These are phyloP conservation scores for Suhomyces sp. DNA, from an alignment of 805 yeast genomes.

Conservation along the genomic window DNA sequence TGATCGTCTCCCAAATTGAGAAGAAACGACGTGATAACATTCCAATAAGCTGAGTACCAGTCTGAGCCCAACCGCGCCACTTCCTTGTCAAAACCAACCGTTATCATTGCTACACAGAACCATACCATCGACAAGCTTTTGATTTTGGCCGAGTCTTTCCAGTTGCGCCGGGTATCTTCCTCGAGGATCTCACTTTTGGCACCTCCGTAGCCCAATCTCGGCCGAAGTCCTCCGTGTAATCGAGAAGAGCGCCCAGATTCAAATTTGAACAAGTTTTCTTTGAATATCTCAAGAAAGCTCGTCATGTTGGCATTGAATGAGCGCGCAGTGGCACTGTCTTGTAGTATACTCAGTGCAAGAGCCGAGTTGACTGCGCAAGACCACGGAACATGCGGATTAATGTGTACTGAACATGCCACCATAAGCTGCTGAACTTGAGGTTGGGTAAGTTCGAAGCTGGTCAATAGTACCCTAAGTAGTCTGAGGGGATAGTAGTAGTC, in stretches of 20 bases:
- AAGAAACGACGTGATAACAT: conserved; percentile 28
- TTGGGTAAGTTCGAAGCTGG: neutral
- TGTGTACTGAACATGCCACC: conserved; percentile 15
- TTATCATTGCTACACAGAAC: conserved; percentile 15
- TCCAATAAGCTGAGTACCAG: conserved; percentile 18
- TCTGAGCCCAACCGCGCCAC: neutral
- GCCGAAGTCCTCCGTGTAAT: conserved; percentile 14
- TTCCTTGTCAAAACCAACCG: neutral
- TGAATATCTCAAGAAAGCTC: neutral
- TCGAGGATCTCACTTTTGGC: conserved; percentile 16
- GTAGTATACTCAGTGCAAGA: neutral
- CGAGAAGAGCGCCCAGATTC: neutral
- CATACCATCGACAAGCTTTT: conserved; percentile 26
- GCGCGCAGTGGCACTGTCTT: neutral
- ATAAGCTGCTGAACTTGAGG: neutral
- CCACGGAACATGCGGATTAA: conserved; percentile 34
- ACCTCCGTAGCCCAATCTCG: conserved; percentile 22
- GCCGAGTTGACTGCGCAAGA: conserved; percentile 8
- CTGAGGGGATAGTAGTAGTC: conserved; percentile 1
- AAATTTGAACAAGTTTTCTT: conserved; percentile 4
- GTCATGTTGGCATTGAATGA: neutral
- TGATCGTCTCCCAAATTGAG: conserved; percentile 36
- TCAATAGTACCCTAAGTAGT: neutral
- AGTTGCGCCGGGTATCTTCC: conserved; percentile 22
- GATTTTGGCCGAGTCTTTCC: conserved; percentile 25